Conservation (phyloP, 805 yeast genomes). For the Pichia kluyveri region DNA sequence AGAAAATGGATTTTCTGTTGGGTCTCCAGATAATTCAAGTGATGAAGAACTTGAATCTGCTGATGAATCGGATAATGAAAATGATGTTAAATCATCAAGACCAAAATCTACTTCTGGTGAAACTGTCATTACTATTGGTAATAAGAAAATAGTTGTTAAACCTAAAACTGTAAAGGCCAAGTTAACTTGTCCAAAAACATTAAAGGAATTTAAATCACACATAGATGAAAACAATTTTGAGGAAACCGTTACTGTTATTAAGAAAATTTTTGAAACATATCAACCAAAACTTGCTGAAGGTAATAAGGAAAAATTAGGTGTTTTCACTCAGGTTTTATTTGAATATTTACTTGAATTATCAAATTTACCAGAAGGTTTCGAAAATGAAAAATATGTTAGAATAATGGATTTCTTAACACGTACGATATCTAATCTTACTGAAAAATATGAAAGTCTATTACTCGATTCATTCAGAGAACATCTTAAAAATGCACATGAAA, state of each 20-base stretch:
- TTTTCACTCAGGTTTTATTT: conserved; percentile 53
- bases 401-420: conserved; percentile 31
- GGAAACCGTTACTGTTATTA: conserved; percentile 40
- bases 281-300: conserved; percentile 78
- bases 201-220: conserved; percentile 33
- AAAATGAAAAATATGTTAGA: conserved; percentile 20
- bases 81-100: conserved; percentile 12
- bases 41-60: conserved; percentile 28
- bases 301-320: conserved; percentile 64
- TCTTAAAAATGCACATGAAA: conserved; percentile 44
- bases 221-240: conserved; percentile 23
- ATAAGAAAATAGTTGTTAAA: conserved; percentile 20
- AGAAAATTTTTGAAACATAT: conserved; percentile 47
- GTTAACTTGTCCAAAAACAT: conserved; percentile 39
- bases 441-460: conserved; percentile 53
- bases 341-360: conserved; percentile 50
- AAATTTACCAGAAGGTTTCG: conserved; percentile 13
- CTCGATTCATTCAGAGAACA: conserved; percentile 54
- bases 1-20: conserved; percentile 36
- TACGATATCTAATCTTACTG: conserved; percentile 49
- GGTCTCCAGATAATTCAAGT: conserved; percentile 31
- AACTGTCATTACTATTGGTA: conserved; percentile 26
- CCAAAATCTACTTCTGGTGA: conserved; percentile 1
- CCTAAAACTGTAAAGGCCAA: conserved; percentile 11
- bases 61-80: conserved; percentile 21